These are phyloP conservation scores for Talaromyces liani DNA, from an alignment of 495 filamentous ascomycete genomes.

Conservation along the genomic window DNA sequence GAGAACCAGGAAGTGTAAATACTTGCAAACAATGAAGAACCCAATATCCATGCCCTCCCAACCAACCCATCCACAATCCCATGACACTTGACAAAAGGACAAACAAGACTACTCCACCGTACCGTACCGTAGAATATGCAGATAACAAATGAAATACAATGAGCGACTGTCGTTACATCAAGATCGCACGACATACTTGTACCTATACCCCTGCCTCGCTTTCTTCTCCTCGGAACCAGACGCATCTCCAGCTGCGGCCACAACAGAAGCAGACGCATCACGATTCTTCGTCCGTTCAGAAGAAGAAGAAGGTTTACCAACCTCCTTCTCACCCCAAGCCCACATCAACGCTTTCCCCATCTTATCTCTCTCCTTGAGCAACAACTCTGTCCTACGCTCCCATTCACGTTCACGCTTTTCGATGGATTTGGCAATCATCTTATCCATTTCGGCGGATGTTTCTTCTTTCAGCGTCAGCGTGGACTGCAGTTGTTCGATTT, in stretches of 20 bases:
- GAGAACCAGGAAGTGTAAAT: neutral
- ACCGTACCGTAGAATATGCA: neutral
- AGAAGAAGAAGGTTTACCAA: slow-evolving; percentile 15
- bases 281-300: slow-evolving; percentile 20
- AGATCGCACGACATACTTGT: slow-evolving; percentile 28
- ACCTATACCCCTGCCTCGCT: slow-evolving; percentile 36
- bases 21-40: neutral
- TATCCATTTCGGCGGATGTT: slow-evolving; percentile 30
- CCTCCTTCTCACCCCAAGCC: slow-evolving; percentile 44
- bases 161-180: neutral
- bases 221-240: slow-evolving; percentile 17
- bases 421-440: slow-evolving; percentile 34
- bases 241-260: neutral
- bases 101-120: neutral
- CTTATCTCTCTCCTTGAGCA: slow-evolving; percentile 49
- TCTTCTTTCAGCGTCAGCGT: slow-evolving; percentile 36
- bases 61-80: neutral
- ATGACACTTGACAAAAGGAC: neutral
- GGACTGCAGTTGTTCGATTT: slow-evolving; percentile 27
- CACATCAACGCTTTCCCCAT: slow-evolving; percentile 44
- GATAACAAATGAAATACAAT: neutral
- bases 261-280: slow-evolving; percentile 12
- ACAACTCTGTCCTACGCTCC: slow-evolving; percentile 40
- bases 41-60: neutral
- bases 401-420: slow-evolving; percentile 45